Evolutionary conservation across 495 filamentous ascomycete genomes (phyloP), one percentile per base, ranked within the genome.

Genomic region (Xylaria acuta): DNA sequence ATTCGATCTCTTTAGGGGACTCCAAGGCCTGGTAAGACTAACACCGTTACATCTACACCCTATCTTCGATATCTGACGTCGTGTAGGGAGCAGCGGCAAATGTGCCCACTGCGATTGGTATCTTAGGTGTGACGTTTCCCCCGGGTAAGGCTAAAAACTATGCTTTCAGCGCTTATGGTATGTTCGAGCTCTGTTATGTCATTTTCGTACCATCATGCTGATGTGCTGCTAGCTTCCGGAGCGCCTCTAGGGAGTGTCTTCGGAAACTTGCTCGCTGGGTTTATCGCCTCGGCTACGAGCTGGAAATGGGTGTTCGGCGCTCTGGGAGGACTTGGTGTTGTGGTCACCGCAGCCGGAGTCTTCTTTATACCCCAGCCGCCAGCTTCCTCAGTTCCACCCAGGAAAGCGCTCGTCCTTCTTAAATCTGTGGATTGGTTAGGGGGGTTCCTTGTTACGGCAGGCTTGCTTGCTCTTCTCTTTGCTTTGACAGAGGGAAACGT

Each of bases 251-350:
- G 88, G 2, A 81, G 79, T n/a, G 81, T 89, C 2, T 84, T 88
- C 56, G 88, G 88, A 3, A 90, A 88, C 71, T 59, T 90, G 0
- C 73, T 88, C 63, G 76, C 82, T 22, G 89, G 89, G 6, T 75
- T 90, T 36, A 82, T 91, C 45, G 84, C 84, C 1, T 74, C 88
- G 59, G 90, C 87, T 70, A 76, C 84, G 8, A 83, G 79, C 30
- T 91, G 89, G 89, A 85, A 85, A 77, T 90, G 88, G 85, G 86
- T 91, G 0, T 93, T 92, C 70, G 92, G 88, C 81, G 82, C 89
- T 6, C 83, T 92, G 5, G 87, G 90, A 27, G 87, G 92, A 49
- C 82, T 92, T 18, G 91, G 89, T 53, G 82, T 87, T 22, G 81
- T 86, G 22, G 84, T 92, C 71, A 89, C 89, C 0, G 78, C 86